A percentile compares a stretch with the other conserved stretches of the same genome.
phyloP scores from a whole-genome alignment of 169 alveolate species.

The Plasmodium gonderi region DNA sequence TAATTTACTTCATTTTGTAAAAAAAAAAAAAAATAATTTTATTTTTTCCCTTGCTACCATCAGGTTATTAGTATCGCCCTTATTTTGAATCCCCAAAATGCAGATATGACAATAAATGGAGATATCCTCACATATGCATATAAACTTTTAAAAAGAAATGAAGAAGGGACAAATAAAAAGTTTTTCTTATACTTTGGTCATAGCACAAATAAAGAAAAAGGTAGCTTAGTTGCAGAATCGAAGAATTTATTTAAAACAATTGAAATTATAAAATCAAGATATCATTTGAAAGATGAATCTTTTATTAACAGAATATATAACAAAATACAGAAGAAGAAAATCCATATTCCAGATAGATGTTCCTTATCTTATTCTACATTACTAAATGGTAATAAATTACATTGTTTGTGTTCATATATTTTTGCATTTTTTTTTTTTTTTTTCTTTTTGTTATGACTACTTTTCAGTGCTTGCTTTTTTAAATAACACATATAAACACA shows the following conservation, averaged over 20 bases:
- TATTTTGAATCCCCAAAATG: not conserved
- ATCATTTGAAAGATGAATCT: conserved; percentile 11
- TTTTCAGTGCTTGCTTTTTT: too few relatives aligned
- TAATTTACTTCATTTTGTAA: not conserved
- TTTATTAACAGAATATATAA: conserved; percentile 26
- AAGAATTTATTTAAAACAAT: not conserved
- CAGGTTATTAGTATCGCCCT: conserved; percentile 5
- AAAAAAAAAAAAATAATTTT: not conserved
- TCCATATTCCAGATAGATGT: not conserved
- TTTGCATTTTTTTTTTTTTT: too few relatives aligned
- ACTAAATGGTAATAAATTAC: conserved; percentile 5
- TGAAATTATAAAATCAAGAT: not conserved
- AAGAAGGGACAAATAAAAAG: conserved; percentile 42
- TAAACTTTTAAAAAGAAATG: conserved; percentile 44
- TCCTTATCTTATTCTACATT: not conserved
- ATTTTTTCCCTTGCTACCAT: not conserved
- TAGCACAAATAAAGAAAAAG: conserved; percentile 1
- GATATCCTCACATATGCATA: conserved; percentile 36
- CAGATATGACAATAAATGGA: not conserved
- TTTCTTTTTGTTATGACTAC: too few relatives aligned
- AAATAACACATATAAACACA: too few relatives aligned
- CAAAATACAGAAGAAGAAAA: conserved; percentile 14
- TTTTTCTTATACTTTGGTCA: conserved; percentile 31
- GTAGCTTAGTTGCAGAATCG: conserved; percentile 1
- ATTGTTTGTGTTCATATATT: not conserved